Evolutionary conservation across 176 grass and related monocot genomes (phyloP), one percentile per base, ranked within the genome.

Genomic region (Carex littledalei): DNA sequence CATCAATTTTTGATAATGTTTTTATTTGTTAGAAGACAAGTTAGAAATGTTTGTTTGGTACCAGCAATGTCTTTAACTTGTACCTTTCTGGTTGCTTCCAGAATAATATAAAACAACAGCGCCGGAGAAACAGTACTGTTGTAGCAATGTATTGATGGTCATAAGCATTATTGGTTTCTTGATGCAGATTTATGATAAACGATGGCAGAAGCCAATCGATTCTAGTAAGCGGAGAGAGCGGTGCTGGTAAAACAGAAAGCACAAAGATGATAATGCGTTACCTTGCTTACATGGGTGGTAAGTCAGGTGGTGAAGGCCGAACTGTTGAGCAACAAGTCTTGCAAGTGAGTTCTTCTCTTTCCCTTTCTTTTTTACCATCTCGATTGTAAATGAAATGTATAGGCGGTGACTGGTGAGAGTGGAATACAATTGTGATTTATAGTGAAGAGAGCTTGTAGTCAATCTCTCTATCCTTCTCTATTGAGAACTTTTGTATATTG

Each of bases 191-290:
- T 71, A 97, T 97, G 95, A 82, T 87, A 57, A 82, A 90, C 82
- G 92, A 97, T 84, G 89, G 91, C 81, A 35, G 86, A 83, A 97
- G 89, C 55, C 92, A 97, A 84, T 88, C 95, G 4, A 94, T 97
- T 86, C 87, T 97, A 20, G 95, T 97, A 41, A 97, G 95, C 56
- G 95, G 95, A 88, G 95, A 97, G 88, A 97, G 95, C 89, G 95
- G 95, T 37, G 95, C 95, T 78, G 95, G 95, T 79, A 97, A 97
- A 93, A 97, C 95, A 63, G 95, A 97, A 90, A 94, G 90, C 81
- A 97, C 95, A 31, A 97, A 97, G 86, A 93, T 97, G 95, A 92
- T 97, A 71, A 97, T 97, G 95, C 90, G 92, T 3, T 97, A 94
- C 85, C 92, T 97, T 87, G 95, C 95, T n/a, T 91, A 90, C 83